Evolutionary conservation across 208 protist genomes (phyloP).

Genomic region (Wallacemonas rigidus): DNA sequence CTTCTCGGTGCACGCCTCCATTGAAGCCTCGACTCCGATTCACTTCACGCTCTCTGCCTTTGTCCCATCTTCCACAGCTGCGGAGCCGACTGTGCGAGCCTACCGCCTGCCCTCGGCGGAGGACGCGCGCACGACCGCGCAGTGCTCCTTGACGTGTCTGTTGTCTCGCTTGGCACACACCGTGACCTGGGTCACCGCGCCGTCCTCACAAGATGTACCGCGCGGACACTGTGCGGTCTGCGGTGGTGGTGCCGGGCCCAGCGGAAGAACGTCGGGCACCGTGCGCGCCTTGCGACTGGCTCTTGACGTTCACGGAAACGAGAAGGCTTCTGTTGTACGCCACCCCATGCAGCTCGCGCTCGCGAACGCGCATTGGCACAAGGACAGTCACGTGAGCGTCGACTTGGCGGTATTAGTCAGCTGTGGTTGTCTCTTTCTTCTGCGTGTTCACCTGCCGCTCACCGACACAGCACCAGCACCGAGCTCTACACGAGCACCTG

Average conservation of each 20-base stretch:
- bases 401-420: not conserved
- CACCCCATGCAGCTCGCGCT: not conserved
- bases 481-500: not conserved
- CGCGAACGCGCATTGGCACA: not conserved
- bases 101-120: not conserved
- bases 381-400: not conserved
- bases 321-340: not conserved
- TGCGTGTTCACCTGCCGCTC: conserved; percentile 3
- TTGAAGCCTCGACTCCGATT: not conserved
- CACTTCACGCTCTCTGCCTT: not conserved
- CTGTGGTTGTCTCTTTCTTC: conserved; percentile 10
- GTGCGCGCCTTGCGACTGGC: not conserved
- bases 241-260: not conserved
- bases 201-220: not conserved
- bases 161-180: not conserved
- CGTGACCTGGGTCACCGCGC: not conserved
- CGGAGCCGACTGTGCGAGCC: not conserved
- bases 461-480: no score
- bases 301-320: not conserved
- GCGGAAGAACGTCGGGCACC: not conserved
- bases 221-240: not conserved
- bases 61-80: not conserved
- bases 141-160: not conserved
- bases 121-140: not conserved
- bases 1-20: not conserved